Base-by-base conservation (phyloP, 176 grass and related monocot genomes). In the Musa schizocarpa region DNA sequence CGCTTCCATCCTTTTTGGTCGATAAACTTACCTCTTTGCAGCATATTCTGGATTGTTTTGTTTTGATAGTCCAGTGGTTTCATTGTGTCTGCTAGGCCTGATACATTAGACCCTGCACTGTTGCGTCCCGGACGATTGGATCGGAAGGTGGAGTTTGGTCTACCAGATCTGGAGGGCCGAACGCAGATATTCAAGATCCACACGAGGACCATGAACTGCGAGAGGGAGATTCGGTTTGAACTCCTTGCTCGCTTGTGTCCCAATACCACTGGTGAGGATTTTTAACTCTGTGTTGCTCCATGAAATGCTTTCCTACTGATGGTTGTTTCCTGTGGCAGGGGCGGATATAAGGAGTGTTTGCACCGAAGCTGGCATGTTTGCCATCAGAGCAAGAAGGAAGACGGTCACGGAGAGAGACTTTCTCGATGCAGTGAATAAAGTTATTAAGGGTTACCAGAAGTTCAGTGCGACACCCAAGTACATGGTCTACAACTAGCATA, bases 131-230 rank as follows among this genome's bases (percentile, higher is more conserved):
- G 93, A 54, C 87, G 93, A 51, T 72, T 96, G 87, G 93, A 96
- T 75, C 84, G 93, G 6, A 92, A 92, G 81, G 87, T 96, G 17
- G 93, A 96, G 64, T 96, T 96, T 73, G 93, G 93, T 13, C 54
- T 96, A 34, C 87, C 93, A 65, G 93, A 97, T 79, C 27, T 97
- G 77, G 93, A 97, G 22, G 90, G 93, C 1, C 83, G 93, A 1
- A 97, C 93, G 13, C 90, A 97, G 63, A 97, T 97, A 71, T 97
- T 97, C 77, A 97, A 97, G 75, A 97, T 97, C 9, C 93, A 97
- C 65, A 92, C 93, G 6, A 85, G 90, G 14, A 90, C 93, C 0
- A 97, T 97, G 93, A 97, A 92, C 1, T 93, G 90, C 0, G 93
- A 97, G 69, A 79, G 93, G 20, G 93, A 97, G 27, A 87, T 97